Base-by-base conservation (phyloP, 2,329 filamentous ascomycete genomes). In the Beauveria australis region DNA sequence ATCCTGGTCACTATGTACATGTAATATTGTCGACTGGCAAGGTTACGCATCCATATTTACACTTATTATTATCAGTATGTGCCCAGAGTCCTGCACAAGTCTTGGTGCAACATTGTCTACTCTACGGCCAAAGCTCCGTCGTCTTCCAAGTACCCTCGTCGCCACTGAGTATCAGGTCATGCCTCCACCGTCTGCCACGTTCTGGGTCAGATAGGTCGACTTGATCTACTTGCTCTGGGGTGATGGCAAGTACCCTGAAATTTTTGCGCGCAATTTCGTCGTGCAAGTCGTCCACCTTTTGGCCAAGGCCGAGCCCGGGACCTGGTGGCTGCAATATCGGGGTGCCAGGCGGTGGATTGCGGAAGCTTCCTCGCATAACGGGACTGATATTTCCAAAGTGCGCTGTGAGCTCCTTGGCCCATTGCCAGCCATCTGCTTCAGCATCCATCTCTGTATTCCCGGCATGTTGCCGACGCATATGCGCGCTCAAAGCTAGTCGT, bases 341-440 rank as follows among this genome's bases (percentile, higher is more conserved):
- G 63, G 79, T 77, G 0, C 89, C 89, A 0, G 89, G 88, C 6
- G 82, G 78, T 70, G 94, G 82, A 70, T 89, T 85, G 73, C 85
- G 87, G 72, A 92, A 92, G 9, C 83, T 81, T 10, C 88, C 89
- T 71, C 92, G 82, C 86, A 96, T 91, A 1, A 79, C 77, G 7
- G 93, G 93, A 66, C 84, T 88, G 67, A 94, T 75, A 72, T 97
- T 97, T 22, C 91, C 93, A 81, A 97, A 97, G 72, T 94, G 90
- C 53, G 84, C 89, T 55, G 89, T 92, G 43, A 97, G 73, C 75
- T 96, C 92, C 64, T 79, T 87, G 52, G 77, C 76, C 88, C 91
- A 97, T 66, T 83, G 88, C 91, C 92, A 96, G 1, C 78, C 59
- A 61, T 12, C 60, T 63, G 19, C 24, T 30, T 55, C n/a, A 46